Evolutionary conservation across 2,329 filamentous ascomycete genomes (phyloP).

Genomic region (Cordyceps cicadae): DNA sequence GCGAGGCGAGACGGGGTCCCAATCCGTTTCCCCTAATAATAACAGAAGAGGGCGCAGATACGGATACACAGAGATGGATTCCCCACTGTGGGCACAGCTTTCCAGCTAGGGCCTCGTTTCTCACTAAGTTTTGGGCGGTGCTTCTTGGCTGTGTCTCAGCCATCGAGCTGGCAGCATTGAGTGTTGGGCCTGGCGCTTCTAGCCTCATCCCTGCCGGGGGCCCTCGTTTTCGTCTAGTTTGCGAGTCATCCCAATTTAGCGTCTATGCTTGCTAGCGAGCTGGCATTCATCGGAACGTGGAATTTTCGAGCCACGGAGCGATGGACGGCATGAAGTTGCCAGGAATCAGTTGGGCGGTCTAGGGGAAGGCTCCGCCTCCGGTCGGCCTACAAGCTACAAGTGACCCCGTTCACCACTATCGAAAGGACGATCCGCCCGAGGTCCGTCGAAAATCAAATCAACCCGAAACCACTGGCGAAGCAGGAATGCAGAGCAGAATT

Average conservation of each 20-base stretch:
- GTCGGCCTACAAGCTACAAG: too few relatives aligned
- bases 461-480: too few relatives aligned
- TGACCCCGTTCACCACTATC: not conserved
- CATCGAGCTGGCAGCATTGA: too few relatives aligned
- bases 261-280: not conserved
- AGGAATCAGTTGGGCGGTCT: not conserved
- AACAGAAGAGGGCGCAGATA: too few relatives aligned
- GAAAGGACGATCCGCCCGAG: not conserved
- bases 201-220: too few relatives aligned
- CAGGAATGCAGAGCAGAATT: not conserved
- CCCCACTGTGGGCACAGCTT: constrained; percentile 3
- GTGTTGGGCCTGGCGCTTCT: not conserved
- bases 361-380: not conserved
- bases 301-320: not conserved
- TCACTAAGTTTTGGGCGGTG: not conserved
- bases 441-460: too few relatives aligned
- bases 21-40: not conserved
- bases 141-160: not conserved
- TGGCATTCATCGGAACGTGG: too few relatives aligned
- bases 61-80: not conserved
- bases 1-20: constrained; percentile 7
- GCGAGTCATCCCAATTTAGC: not conserved
- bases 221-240: not conserved
- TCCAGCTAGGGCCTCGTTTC: not conserved
- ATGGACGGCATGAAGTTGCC: not conserved